These are phyloP conservation scores for Cercospora berteroae DNA, from an alignment of 2,329 filamentous ascomycete genomes.

Conservation along the genomic window DNA sequence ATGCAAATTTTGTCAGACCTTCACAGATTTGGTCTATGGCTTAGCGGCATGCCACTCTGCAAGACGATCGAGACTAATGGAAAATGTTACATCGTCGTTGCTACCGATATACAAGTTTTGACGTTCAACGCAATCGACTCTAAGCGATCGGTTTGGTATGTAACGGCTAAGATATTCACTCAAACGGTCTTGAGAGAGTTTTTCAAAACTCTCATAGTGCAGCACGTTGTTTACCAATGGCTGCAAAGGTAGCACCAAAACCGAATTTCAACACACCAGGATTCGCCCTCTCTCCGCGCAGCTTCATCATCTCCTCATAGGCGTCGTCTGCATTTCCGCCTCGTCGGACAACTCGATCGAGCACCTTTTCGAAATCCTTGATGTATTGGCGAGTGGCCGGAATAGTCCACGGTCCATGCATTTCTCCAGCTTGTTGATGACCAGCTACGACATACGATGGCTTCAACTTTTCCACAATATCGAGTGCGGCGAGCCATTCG, in stretches of 20 bases:
- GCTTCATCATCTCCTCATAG: background rate
- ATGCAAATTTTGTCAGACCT: no score
- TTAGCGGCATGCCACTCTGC: no score
- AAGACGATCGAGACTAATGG: no score
- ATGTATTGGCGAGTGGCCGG: background rate
- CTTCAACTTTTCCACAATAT: background rate
- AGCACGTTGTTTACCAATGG: background rate
- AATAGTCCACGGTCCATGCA: background rate
- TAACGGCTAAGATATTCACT: no score
- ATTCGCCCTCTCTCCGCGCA: background rate
- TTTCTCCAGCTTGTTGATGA: background rate
- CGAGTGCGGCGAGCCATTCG: background rate
- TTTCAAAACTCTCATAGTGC: background rate
- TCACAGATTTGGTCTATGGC: no score
- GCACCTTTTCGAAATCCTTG: background rate
- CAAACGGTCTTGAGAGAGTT: background rate
- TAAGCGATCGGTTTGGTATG: no score
- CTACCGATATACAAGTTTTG: no score
- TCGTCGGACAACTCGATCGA: background rate
- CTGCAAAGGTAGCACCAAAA: background rate
- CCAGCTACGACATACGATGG: background rate
- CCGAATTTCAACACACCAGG: background rate
- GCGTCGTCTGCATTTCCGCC: background rate
- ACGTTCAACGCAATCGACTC: no score
- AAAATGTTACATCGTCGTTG: no score